phyloP scores from a whole-genome alignment of 164 flowering plant genomes.

The Cinnamomum chago region DNA sequence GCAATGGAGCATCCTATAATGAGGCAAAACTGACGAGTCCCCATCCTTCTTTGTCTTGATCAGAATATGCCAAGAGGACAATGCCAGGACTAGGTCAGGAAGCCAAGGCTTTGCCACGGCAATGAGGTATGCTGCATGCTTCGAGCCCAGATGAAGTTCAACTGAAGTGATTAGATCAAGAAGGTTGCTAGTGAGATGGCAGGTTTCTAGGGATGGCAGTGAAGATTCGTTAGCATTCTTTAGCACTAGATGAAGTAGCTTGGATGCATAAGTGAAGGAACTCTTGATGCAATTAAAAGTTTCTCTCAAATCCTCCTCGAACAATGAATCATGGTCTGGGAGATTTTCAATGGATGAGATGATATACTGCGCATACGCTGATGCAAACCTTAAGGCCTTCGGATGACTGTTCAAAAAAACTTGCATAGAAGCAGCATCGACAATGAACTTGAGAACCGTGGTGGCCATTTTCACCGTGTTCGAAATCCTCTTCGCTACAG shows the following conservation, averaged over 20 bases:
- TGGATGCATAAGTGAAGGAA: constrained; percentile 73
- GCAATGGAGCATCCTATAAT: constrained; percentile 15
- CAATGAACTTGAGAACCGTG: constrained; percentile 58
- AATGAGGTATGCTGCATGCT: constrained; percentile 43
- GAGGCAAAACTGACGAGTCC: not conserved
- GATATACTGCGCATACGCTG: constrained; percentile 33
- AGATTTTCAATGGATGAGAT: constrained; percentile 31
- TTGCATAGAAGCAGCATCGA: constrained; percentile 46
- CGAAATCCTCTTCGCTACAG: constrained; percentile 24
- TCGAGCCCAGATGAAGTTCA: constrained; percentile 56
- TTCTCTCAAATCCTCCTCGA: constrained; percentile 48
- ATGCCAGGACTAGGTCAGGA: constrained; percentile 73
- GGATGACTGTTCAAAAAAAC: constrained; percentile 28
- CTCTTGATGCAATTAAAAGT: constrained; percentile 49
- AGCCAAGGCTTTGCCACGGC: constrained; percentile 66
- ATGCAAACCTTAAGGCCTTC: constrained; percentile 46
- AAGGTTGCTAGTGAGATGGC: constrained; percentile 46
- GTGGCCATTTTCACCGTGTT: constrained; percentile 58
- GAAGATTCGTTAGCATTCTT: constrained; percentile 31
- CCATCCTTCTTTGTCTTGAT: constrained; percentile 22
- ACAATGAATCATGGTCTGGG: constrained; percentile 20
- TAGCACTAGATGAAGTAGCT: constrained; percentile 59
- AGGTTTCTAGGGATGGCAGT: constrained; percentile 31
- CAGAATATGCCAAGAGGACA: constrained; percentile 36
- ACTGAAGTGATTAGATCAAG: constrained; percentile 47